Evolutionary conservation across 1,284 basidiomycete species (phyloP), one percentile per base, ranked within the genome.

Genomic region (Moniliophthora roreri): DNA sequence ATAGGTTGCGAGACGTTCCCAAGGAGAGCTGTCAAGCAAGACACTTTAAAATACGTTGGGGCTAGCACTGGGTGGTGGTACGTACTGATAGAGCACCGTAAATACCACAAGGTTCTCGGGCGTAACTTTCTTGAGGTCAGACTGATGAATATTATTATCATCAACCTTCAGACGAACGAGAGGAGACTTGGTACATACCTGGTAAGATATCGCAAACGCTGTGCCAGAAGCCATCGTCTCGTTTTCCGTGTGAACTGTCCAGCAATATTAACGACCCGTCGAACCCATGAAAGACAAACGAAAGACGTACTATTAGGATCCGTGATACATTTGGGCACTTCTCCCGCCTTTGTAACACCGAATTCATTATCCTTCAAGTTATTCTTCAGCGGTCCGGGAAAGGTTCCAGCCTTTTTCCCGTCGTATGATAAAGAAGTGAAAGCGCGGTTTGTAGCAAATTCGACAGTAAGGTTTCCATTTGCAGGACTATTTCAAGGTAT

Each of bases 131-230:
- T 47, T 66, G 49, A 76, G 65, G 40, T 75, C 68, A 11, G 73
- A 74, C 72, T 73, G 18, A 11, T 35, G 23, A 8, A 35, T 26
- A 40, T 46, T 3, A 46, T 4, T 23, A 6, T 32, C 15, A 23
- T n/a, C 10, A 39, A 37, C 9, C 39, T 20, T n/a, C 23, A 23
- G 5, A 16, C 38, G 10, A 23, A 36, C 37, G 16, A 13, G 35
- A 6, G 26, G 15, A 21, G n/a, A 44, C 20, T 44, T 16, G 28
- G 28, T 44, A 44, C 63, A 2, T 37, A 74, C 73, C 28, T 66
- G 59, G 56, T 78, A 78, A n/a, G 75, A 69, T 51, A 78, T 78
- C 9, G 73, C 75, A 49, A 78, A 76, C 3, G 70, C 75, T 37
- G 75, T 75, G 2, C 76, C 76, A 40, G 76, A 73, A 35, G 75